Evolutionary conservation across 1,284 basidiomycete species (phyloP).

Genomic region (Ustilago trichophora): DNA sequence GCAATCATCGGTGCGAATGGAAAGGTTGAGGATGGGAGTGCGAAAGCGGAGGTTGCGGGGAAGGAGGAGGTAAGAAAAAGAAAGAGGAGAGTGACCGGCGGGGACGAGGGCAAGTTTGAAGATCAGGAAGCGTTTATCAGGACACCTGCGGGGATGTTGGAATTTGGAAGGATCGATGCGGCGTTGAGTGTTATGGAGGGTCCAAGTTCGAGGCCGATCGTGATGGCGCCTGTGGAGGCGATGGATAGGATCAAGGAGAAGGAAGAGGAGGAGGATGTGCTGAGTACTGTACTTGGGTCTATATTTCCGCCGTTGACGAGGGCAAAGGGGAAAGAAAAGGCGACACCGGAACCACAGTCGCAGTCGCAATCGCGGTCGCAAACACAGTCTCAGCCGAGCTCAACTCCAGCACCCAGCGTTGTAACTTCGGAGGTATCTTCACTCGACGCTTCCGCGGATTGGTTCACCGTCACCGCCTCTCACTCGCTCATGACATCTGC

Average conservation of each 20-base stretch:
- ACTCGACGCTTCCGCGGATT: constrained; percentile 30
- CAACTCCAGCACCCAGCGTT: too few species aligned
- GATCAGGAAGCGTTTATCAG: constrained; percentile 76
- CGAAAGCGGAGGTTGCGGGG: background rate
- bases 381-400: too few species aligned
- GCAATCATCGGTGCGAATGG: background rate
- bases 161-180: constrained; percentile 48
- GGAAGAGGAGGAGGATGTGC: constrained; percentile 20
- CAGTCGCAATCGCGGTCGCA: constrained; percentile 7
- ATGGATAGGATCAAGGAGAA: constrained; percentile 28
- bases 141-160: constrained; percentile 78
- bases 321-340: constrained; percentile 42
- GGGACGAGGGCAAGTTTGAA: constrained; percentile 55
- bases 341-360: constrained; percentile 22
- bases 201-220: constrained; percentile 33
- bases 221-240: constrained; percentile 17
- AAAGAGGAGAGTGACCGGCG: constrained; percentile 9
- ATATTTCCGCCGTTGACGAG: constrained; percentile 18
- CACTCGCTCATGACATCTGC: constrained; percentile 45
- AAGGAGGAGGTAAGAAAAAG: constrained; percentile 7
- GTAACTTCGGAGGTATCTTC: constrained; percentile 4
- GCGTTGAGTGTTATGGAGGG: constrained; percentile 18
- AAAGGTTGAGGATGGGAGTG: background rate
- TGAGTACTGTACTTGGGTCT: constrained; percentile 17
- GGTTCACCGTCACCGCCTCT: constrained; percentile 53